phyloP scores from a whole-genome alignment of 1,284 basidiomycete species.

The Microbotryomycetes sp. region DNA sequence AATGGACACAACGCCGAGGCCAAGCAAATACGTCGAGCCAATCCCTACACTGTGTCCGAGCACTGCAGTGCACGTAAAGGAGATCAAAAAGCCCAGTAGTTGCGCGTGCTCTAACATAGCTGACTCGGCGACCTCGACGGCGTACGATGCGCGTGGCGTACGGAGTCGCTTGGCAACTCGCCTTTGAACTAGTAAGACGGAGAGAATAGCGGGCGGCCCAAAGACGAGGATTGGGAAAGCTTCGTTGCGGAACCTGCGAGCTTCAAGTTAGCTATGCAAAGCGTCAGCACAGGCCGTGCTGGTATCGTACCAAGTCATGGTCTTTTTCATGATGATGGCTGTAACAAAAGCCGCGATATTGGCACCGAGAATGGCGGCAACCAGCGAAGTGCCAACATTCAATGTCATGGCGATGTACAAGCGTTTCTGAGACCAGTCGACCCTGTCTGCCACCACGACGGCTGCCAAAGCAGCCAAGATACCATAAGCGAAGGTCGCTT shows the following conservation, averaged over 20 bases:
- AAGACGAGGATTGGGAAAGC: constrained; percentile 67
- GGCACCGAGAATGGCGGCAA: constrained; percentile 51
- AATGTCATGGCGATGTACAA: constrained; percentile 39
- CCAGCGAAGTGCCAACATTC: constrained; percentile 33
- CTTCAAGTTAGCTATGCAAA: too few species aligned
- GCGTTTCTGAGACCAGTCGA: constrained; percentile 38
- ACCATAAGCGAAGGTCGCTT: constrained; percentile 62
- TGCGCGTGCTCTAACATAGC: constrained; percentile 52
- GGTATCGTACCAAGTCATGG: constrained; percentile 40
- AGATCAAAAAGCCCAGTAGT: constrained; percentile 56
- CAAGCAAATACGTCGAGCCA: constrained; percentile 62
- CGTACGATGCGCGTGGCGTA: constrained; percentile 10
- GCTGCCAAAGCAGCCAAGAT: constrained; percentile 41
- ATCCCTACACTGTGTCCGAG: constrained; percentile 55
- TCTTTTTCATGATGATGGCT: constrained; percentile 55
- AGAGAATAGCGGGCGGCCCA: constrained; percentile 58
- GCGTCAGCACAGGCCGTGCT: too few species aligned
- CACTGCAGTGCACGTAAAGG: constrained; percentile 52
- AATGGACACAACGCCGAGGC: constrained; percentile 36
- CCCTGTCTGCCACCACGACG: constrained; percentile 47
- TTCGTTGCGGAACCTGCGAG: constrained; percentile 70
- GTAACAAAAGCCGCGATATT: constrained; percentile 70
- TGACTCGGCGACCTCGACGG: constrained; percentile 19
- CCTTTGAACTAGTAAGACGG: constrained; percentile 23
- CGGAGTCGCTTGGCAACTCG: constrained; percentile 23